Conservation (phyloP, 345 rosid species). For the Linum usitatissimum region DNA sequence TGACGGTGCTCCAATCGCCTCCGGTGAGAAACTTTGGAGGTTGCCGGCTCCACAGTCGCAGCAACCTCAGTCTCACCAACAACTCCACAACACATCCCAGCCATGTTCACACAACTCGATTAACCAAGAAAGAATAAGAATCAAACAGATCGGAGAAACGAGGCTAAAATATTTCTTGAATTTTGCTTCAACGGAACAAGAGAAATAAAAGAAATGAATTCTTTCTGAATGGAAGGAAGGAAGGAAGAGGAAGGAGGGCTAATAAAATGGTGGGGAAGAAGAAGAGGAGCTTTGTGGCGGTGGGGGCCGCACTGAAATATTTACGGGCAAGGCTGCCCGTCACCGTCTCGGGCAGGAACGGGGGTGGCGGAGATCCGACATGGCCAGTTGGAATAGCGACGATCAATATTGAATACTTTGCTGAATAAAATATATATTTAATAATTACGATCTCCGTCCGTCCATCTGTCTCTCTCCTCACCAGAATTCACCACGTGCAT, state of each 20-base stretch:
- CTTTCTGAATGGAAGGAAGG: background rate
- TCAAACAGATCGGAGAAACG: background rate
- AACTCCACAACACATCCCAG: slow-evolving; percentile 71
- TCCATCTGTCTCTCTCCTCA: slow-evolving; percentile 22
- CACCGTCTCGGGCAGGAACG: slow-evolving; percentile 44
- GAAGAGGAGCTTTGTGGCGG: background rate
- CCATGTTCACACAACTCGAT: slow-evolving; percentile 27
- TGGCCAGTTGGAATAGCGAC: slow-evolving; percentile 63
- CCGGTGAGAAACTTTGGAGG: slow-evolving; percentile 38
- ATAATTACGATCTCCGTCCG: slow-evolving; percentile 33
- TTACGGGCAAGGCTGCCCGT: slow-evolving; percentile 67
- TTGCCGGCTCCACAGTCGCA: slow-evolving; percentile 33
- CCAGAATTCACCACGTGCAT: slow-evolving; percentile 30
- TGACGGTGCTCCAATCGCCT: slow-evolving; percentile 52
- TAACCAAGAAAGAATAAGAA: background rate
- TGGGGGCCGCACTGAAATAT: slow-evolving; percentile 36
- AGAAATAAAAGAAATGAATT: slow-evolving; percentile 9
- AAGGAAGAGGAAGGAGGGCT: slow-evolving; percentile 10
- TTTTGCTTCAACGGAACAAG: background rate
- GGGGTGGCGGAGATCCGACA: slow-evolving; percentile 31
- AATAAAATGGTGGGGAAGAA: slow-evolving; percentile 6
- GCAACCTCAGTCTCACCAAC: slow-evolving; percentile 56
- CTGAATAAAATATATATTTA: slow-evolving; percentile 14
- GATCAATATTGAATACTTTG: slow-evolving; percentile 29
- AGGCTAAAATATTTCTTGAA: background rate